Conservation (phyloP, 352 stramenopile species). For the Phytopythium montanum region DNA sequence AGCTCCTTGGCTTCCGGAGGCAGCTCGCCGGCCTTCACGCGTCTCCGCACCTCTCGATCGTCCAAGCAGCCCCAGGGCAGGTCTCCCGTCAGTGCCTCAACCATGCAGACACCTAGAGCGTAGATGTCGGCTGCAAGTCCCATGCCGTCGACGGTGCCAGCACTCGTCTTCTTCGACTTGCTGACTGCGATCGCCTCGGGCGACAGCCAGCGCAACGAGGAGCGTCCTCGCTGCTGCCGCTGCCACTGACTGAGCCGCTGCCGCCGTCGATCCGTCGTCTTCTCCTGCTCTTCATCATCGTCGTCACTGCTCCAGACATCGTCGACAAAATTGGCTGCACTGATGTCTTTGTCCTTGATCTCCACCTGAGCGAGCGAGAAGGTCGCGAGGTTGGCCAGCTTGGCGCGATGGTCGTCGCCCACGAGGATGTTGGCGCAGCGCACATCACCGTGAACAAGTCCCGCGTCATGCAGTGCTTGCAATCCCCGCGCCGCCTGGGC, state of each 20-base stretch:
- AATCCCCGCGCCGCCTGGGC: constrained; percentile 44
- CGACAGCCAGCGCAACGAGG: constrained; percentile 46
- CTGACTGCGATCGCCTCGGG: constrained; percentile 31
- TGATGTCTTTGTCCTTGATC: neutral
- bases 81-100: constrained; percentile 56
- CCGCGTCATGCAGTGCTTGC: constrained; percentile 47
- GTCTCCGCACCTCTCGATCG: constrained; percentile 36
- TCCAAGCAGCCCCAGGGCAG: constrained; percentile 55
- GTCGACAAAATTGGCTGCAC: neutral
- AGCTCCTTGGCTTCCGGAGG: constrained; percentile 20
- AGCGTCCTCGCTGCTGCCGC: neutral
- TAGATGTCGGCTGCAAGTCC: constrained; percentile 53
- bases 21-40: constrained; percentile 37
- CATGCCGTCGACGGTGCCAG: constrained; percentile 1
- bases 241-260: neutral
- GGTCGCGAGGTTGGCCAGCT: constrained; percentile 43
- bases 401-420: constrained; percentile 49
- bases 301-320: neutral
- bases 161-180: neutral
- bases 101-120: constrained; percentile 57
- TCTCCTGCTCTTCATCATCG: neutral
- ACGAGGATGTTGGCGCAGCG: constrained; percentile 57
- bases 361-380: constrained; percentile 20
- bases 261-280: neutral
- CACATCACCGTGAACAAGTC: constrained; percentile 46